A percentile compares a stretch with the other conserved stretches of the same genome.
These are phyloP conservation scores for Powellomyces hirtus DNA, from an alignment of 192 early-diverging fungal genomes.

Conservation along the genomic window DNA sequence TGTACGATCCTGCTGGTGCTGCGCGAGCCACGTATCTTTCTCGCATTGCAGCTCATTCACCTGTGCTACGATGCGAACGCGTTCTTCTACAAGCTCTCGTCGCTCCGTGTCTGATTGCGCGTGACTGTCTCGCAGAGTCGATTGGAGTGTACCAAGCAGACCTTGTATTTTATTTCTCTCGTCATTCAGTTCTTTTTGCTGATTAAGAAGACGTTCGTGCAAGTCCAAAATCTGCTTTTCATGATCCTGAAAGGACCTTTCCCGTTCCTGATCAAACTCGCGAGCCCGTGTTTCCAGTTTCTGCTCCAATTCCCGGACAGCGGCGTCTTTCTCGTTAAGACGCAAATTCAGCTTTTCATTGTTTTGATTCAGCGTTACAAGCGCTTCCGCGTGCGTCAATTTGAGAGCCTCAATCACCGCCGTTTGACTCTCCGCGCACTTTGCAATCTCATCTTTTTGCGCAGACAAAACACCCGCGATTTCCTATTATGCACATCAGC, in stretches of 20 bases:
- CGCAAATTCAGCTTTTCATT: not conserved
- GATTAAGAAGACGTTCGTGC: not conserved
- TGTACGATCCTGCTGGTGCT: constrained; percentile 1
- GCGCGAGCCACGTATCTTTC: not conserved
- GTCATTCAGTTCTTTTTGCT: not conserved
- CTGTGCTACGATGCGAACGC: not conserved
- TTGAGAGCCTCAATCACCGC: not conserved
- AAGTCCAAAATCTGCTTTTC: not conserved
- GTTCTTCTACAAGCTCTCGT: not conserved
- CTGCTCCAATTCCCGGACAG: not conserved
- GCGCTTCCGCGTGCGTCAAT: not conserved
- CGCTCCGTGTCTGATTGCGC: not conserved
- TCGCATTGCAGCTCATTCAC: constrained; percentile 1
- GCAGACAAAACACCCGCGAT: too few relatives aligned
- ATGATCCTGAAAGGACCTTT: not conserved
- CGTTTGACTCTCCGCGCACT: not conserved
- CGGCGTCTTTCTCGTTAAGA: too few relatives aligned
- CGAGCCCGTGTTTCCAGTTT: not conserved
- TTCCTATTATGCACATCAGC: too few relatives aligned
- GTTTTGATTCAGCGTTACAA: not conserved
- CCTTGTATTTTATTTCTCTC: constrained; percentile 3
- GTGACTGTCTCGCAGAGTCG: not conserved
- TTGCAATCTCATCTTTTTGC: not conserved
- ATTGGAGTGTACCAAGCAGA: not conserved
- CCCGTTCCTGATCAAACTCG: not conserved